Evolutionary conservation across 1,139 yeast genomes (phyloP).

Genomic region (Suhomyces panamericanus): DNA sequence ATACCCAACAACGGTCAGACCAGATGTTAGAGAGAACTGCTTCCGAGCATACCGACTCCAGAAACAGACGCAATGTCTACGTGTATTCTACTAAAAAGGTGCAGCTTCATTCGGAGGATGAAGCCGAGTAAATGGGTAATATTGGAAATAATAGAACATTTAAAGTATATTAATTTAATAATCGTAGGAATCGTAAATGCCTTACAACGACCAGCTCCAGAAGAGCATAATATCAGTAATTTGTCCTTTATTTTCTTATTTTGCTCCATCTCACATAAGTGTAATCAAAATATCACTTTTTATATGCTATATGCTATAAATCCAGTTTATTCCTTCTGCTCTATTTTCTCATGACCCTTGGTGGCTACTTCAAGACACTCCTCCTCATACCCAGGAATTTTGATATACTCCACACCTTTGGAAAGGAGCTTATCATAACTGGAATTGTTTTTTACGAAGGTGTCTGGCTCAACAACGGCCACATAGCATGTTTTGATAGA

Average conservation of each 20-base stretch:
- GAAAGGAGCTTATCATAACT: constrained; percentile 56
- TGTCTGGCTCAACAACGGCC: constrained; percentile 89
- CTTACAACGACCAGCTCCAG: too few species aligned
- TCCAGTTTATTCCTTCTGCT: too few species aligned
- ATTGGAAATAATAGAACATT: not conserved
- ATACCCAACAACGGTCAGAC: not conserved
- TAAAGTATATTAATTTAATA: too few species aligned
- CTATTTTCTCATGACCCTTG: constrained; percentile 58
- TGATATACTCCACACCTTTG: constrained; percentile 68
- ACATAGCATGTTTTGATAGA: constrained; percentile 71
- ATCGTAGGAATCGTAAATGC: too few species aligned
- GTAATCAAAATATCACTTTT: too few species aligned
- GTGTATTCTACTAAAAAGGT: constrained; percentile 60
- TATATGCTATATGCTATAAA: too few species aligned
- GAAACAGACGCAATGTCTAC: constrained; percentile 46
- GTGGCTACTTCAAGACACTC: constrained; percentile 70
- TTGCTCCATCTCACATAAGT: not conserved
- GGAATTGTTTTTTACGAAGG: constrained; percentile 76
- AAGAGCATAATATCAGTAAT: too few species aligned
- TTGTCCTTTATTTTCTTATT: not conserved
- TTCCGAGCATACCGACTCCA: constrained; percentile 1
- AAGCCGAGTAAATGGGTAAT: constrained; percentile 1
- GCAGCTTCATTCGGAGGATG: constrained; percentile 29
- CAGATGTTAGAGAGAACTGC: not conserved
- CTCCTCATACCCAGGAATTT: constrained; percentile 83